Evolutionary conservation across 2,329 filamentous ascomycete genomes (phyloP), one percentile per base, ranked within the genome.

Genomic region (Lasiodiplodia sp.): DNA sequence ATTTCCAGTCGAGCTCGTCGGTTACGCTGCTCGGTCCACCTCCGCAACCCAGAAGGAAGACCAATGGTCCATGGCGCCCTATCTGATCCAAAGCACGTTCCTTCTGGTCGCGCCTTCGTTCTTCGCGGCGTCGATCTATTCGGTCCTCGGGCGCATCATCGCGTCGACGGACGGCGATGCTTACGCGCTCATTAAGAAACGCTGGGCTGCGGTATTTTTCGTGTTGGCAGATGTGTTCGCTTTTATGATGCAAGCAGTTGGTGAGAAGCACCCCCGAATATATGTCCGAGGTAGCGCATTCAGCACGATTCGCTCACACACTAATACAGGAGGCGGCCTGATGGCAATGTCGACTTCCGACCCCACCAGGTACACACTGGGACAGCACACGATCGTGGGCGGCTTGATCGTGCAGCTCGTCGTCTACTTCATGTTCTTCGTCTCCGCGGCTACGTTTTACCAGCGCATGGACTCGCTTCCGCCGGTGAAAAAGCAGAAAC

Each of bases 341-440:
- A 60, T 62, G 40, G 31, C 56, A 1, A 23, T 18, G 5, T n/a
- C 21, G 11, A 21, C 21, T 10, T 7, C 21, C 7, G 25, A 49
- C 5, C 40, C 40, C 18, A 5, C 40, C 18, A 47, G 4, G 21
- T 23, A 66, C 4, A 86, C 21, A 18, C n/a, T 57, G 12, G 53
- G 53, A n/a, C 34, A 11, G 53, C 28, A 57, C 31, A 57, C 31
- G 62, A 79, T 87, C 40, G 74, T 87, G n/a, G 80, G 73, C 7
- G 85, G 85, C 2, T 78, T 87, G 5, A 77, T 82, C 21, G 73
- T 87, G 40, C 85, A 87, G 70, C 78, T 87, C 68, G 58, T 80
- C 64, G 83, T 84, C 71, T 87, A 87, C 73, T 75, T 79, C 16
- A 79, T 85, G 66, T 87, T 87, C 77, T 79, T 83, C 69, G 71